A percentile compares a stretch with the other conserved stretches of the same genome.
Evolutionary conservation across 2,329 filamentous ascomycete species (phyloP).

Genomic region (Bipolaris sorokiniana): DNA sequence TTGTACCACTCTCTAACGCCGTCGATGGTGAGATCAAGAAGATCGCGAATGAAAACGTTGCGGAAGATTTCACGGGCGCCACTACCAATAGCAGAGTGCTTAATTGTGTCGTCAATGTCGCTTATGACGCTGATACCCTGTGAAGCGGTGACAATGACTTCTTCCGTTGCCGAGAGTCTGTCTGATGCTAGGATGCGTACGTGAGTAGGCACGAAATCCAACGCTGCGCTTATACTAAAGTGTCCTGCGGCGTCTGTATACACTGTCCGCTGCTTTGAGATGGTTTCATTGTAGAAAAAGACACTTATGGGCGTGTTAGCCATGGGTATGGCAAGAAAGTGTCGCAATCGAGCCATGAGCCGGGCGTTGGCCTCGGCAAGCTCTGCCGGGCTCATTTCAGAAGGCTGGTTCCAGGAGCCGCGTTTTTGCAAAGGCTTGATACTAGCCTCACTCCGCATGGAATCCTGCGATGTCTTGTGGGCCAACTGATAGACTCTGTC

Average conservation of each 20-base stretch:
- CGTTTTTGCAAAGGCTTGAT: slow-evolving; percentile 55
- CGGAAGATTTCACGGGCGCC: slow-evolving; percentile 94
- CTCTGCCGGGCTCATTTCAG: slow-evolving; percentile 76
- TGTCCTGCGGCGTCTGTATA: slow-evolving; percentile 88
- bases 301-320: slow-evolving; percentile 80
- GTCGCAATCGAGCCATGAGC: slow-evolving; percentile 83
- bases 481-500: slow-evolving; percentile 29
- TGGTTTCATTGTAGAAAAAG: slow-evolving; percentile 89
- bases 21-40: slow-evolving; percentile 79
- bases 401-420: slow-evolving; percentile 57
- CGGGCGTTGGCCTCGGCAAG: slow-evolving; percentile 81
- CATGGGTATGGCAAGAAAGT: slow-evolving; percentile 86
- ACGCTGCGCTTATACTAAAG: slow-evolving; percentile 77
- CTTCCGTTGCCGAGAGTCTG: slow-evolving; percentile 78
- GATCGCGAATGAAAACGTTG: slow-evolving; percentile 90
- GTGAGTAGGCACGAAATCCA: slow-evolving; percentile 91
- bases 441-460: slow-evolving; percentile 34
- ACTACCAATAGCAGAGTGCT: slow-evolving; percentile 86
- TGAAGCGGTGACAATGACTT: slow-evolving; percentile 77
- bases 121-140: slow-evolving; percentile 90
- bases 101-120: slow-evolving; percentile 97
- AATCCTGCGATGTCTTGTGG: slow-evolving; percentile 35
- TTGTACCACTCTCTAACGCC: slow-evolving; percentile 92
- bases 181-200: slow-evolving; percentile 87
- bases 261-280: slow-evolving; percentile 83